A percentile compares a stretch with the other conserved stretches of the same genome.
Conservation (phyloP, 176 grass and related monocot species). For the Tillandsia fasciculata region DNA sequence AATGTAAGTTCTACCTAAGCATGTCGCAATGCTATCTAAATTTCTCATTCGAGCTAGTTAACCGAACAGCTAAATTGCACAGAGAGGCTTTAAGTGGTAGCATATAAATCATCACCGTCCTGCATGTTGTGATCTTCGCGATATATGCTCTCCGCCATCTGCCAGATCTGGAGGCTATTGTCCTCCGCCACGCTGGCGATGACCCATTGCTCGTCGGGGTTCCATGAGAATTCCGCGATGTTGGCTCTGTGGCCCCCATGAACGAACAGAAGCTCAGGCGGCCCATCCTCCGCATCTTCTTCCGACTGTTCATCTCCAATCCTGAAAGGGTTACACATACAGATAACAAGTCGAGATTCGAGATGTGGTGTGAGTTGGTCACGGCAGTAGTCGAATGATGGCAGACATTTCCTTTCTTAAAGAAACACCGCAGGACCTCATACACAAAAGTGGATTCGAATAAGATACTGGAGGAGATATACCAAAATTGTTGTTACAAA, state of each 20-base stretch:
- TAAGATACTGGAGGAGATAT: too few relatives aligned
- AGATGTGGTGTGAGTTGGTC: background rate
- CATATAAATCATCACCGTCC: conserved; percentile 8
- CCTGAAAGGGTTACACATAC: conserved; percentile 18
- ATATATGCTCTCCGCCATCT: conserved; percentile 89
- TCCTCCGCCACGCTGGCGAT: conserved; percentile 77
- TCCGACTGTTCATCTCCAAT: conserved; percentile 88
- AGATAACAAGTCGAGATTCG: background rate
- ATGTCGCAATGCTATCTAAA: too few relatives aligned
- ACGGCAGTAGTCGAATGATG: background rate
- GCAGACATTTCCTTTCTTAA: background rate
- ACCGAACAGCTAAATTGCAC: background rate
- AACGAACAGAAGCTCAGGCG: conserved; percentile 75
- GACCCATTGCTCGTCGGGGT: conserved; percentile 56
- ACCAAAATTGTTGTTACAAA: too few relatives aligned
- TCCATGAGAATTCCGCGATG: conserved; percentile 89
- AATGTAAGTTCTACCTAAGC: too few relatives aligned
- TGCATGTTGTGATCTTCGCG: conserved; percentile 33
- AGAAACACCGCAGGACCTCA: too few relatives aligned
- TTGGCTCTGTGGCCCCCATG: conserved; percentile 77
- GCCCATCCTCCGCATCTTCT: conserved; percentile 73
- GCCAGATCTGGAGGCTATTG: conserved; percentile 83
- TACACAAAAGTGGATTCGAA: too few relatives aligned
- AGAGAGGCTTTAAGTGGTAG: background rate
- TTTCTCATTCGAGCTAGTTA: too few relatives aligned